A percentile compares a stretch with the other conserved stretches of the same genome.
Evolutionary conservation across 495 filamentous ascomycete species (phyloP).

Genomic region (Thermothielavioides terrestris): DNA sequence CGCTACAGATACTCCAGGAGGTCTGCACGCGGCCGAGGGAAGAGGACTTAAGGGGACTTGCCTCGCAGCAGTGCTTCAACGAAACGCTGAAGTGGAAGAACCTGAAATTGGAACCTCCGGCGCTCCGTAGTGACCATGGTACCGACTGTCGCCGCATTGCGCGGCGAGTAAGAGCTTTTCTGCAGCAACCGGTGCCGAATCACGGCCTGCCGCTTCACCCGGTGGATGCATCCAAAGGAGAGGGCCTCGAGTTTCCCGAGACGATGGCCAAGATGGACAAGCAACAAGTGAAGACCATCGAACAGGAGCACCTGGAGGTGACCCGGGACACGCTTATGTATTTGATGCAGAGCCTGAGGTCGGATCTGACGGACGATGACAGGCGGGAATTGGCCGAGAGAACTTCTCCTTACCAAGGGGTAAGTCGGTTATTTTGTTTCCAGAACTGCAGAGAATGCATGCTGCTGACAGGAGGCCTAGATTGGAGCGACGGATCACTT

Average conservation of each 20-base stretch:
- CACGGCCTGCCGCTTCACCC: slow-evolving; percentile 40
- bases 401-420: slow-evolving; percentile 26
- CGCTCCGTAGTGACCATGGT: slow-evolving; percentile 43
- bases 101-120: slow-evolving; percentile 44
- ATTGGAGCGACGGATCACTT: slow-evolving; percentile 30
- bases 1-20: slow-evolving; percentile 18
- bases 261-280: background rate
- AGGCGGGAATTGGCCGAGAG: slow-evolving; percentile 25
- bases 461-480: slow-evolving; percentile 13
- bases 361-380: slow-evolving; percentile 31
- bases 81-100: slow-evolving; percentile 7
- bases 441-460: background rate
- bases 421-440: too few relatives aligned
- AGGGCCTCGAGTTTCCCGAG: slow-evolving; percentile 29
- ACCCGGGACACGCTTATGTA: slow-evolving; percentile 11
- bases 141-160: slow-evolving; percentile 33
- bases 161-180: slow-evolving; percentile 23
- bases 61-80: slow-evolving; percentile 11
- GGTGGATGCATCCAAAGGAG: slow-evolving; percentile 39
- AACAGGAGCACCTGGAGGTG: slow-evolving; percentile 17
- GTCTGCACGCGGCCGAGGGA: slow-evolving; percentile 12
- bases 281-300: background rate
- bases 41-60: slow-evolving; percentile 4
- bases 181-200: slow-evolving; percentile 25
- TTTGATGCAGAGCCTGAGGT: slow-evolving; percentile 24